These are phyloP conservation scores for Phytophthora pseudosyringae DNA, from an alignment of 352 stramenopile genomes.

Conservation along the genomic window DNA sequence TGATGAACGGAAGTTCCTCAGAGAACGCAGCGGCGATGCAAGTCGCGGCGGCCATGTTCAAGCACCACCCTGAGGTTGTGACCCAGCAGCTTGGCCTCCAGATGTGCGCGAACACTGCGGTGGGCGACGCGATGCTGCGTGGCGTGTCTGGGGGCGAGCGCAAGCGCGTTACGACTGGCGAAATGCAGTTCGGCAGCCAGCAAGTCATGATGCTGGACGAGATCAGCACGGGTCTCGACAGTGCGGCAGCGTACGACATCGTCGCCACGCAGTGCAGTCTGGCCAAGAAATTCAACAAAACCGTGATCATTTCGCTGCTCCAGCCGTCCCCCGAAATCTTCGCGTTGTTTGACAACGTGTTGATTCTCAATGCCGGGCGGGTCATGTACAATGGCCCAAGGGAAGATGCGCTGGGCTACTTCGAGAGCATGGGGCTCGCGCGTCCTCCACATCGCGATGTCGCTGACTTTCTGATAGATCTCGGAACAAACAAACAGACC, in stretches of 20 bases:
- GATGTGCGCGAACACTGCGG: constrained; percentile 54
- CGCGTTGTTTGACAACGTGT: constrained; percentile 41
- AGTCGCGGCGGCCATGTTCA: constrained; percentile 32
- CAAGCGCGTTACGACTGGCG: constrained; percentile 26
- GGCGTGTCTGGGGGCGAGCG: constrained; percentile 79
- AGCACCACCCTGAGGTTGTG: constrained; percentile 50
- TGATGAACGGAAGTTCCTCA: constrained; percentile 35
- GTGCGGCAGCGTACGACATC: constrained; percentile 69
- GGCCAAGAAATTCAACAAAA: constrained; percentile 47
- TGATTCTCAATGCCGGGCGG: constrained; percentile 41
- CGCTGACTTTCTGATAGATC: constrained; percentile 46
- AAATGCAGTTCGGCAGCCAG: constrained; percentile 73
- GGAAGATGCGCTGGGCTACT: constrained; percentile 71
- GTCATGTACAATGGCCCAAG: constrained; percentile 48
- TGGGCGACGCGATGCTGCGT: constrained; percentile 56
- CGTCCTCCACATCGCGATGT: constrained; percentile 38
- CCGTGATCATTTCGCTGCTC: constrained; percentile 67
- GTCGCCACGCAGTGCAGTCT: constrained; percentile 22
- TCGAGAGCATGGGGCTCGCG: constrained; percentile 60
- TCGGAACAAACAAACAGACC: constrained; percentile 38
- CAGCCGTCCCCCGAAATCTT: constrained; percentile 70
- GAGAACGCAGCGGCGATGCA: constrained; percentile 37
- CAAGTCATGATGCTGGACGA: constrained; percentile 89
- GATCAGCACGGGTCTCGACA: constrained; percentile 94
- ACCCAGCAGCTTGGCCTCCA: constrained; percentile 44